Evolutionary conservation across 2,329 filamentous ascomycete species (phyloP).

Genomic region (Trichoderma atrobrunneum): DNA sequence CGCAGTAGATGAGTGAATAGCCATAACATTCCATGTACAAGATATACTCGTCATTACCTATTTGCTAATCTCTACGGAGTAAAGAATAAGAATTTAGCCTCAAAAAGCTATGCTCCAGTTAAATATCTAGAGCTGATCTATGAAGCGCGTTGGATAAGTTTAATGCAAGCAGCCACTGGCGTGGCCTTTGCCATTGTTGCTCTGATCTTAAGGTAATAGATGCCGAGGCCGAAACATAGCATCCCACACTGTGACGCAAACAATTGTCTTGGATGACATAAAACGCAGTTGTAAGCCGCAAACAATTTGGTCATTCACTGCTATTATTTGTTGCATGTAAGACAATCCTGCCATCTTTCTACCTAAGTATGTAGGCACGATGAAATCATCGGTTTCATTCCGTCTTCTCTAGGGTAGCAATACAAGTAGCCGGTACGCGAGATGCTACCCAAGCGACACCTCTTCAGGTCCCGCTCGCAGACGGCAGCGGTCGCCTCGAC

Average conservation of each 20-base stretch:
- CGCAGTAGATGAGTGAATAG: neutral
- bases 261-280: neutral
- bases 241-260: neutral
- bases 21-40: neutral
- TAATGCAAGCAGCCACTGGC: neutral
- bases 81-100: neutral
- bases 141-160: neutral
- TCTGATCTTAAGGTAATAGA: neutral
- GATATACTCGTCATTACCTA: neutral
- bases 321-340: neutral
- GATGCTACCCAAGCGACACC: neutral
- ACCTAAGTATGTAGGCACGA: neutral
- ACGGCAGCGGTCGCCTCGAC: neutral
- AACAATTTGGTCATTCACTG: neutral
- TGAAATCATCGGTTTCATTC: neutral
- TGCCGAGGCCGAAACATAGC: neutral
- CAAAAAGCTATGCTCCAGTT: neutral
- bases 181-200: neutral
- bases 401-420: neutral
- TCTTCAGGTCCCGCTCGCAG: neutral
- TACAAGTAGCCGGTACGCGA: neutral
- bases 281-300: neutral
- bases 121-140: neutral
- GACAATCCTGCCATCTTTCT: neutral
- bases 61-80: neutral